Conservation (phyloP, 2,329 filamentous ascomycete genomes). For the Botryotinia narcissicola region DNA sequence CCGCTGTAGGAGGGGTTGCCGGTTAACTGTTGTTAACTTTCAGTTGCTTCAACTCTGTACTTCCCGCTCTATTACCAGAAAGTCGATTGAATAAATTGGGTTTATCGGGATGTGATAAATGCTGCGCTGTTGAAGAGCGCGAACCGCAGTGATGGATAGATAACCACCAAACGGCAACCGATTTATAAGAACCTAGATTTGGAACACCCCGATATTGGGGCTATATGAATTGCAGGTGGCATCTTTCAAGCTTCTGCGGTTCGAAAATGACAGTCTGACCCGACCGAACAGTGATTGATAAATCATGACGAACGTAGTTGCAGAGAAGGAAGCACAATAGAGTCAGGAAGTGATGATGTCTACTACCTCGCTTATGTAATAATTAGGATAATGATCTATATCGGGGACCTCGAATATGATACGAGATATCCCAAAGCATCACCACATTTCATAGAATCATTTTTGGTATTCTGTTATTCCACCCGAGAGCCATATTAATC, state of each 20-base stretch:
- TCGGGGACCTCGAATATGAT: background rate
- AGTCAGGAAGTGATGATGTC: conserved; percentile 7
- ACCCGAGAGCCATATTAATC: no score
- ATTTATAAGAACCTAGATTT: conserved; percentile 33
- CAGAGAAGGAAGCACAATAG: conserved; percentile 22
- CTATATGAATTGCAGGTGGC: conserved; percentile 35
- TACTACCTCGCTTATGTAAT: conserved; percentile 8
- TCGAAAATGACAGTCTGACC: conserved; percentile 30
- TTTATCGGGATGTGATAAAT: conserved; percentile 27
- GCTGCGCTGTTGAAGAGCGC: conserved; percentile 28
- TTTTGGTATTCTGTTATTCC: background rate
- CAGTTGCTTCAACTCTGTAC: background rate
- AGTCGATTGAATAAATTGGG: conserved; percentile 20
- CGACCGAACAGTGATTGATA: conserved; percentile 32
- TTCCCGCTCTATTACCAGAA: conserved; percentile 18
- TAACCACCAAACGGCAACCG: conserved; percentile 31
- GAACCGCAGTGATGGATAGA: conserved; percentile 30
- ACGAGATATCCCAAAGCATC: background rate
- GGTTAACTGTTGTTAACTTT: background rate
- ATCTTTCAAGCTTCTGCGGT: conserved; percentile 33
- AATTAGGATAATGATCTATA: background rate
- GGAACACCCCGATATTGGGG: conserved; percentile 37
- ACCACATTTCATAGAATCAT: background rate
- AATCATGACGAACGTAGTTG: conserved; percentile 34
- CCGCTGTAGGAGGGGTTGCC: background rate